A percentile compares a stretch with the other conserved stretches of the same genome.
Conservation (phyloP, 768 basidiomycete species). For the Tricholoma hemisulphureum region DNA sequence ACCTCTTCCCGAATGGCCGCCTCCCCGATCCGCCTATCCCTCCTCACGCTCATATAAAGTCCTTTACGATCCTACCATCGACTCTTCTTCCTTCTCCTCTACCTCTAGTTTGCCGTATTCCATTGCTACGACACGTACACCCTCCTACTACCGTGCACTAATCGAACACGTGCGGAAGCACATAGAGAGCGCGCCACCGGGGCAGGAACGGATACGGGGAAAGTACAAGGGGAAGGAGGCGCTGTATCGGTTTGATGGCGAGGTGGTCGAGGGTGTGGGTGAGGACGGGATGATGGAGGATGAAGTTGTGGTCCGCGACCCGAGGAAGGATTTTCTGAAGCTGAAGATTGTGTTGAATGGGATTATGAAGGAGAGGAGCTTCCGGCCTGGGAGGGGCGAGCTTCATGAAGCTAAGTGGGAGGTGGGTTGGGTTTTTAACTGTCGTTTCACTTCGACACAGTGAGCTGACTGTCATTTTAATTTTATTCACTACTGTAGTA, state of each 20-base stretch:
- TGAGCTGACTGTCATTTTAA: slow-evolving; percentile 6
- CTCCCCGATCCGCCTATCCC: slow-evolving; percentile 49
- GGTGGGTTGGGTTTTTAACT: slow-evolving; percentile 33
- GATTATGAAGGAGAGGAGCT: slow-evolving; percentile 12
- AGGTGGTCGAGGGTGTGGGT: slow-evolving; percentile 33
- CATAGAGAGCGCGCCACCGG: slow-evolving; percentile 22
- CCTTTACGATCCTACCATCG: slow-evolving; percentile 58
- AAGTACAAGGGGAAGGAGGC: slow-evolving; percentile 35
- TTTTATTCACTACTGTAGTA: slow-evolving; percentile 45
- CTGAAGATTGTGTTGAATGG: slow-evolving; percentile 10
- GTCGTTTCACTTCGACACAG: neutral
- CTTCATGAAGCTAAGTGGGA: slow-evolving; percentile 54
- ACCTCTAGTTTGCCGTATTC: slow-evolving; percentile 8
- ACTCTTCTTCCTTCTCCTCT: slow-evolving; percentile 22
- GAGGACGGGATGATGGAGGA: slow-evolving; percentile 27
- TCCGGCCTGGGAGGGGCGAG: slow-evolving; percentile 26
- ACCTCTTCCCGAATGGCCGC: slow-evolving; percentile 56
- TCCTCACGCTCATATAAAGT: slow-evolving; percentile 53
- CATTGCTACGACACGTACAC: slow-evolving; percentile 11
- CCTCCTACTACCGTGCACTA: slow-evolving; percentile 34
- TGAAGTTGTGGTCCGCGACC: slow-evolving; percentile 48
- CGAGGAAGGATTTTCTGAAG: slow-evolving; percentile 44
- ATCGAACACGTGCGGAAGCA: slow-evolving; percentile 41
- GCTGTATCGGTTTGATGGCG: slow-evolving; percentile 45
- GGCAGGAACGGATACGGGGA: slow-evolving; percentile 50